These are phyloP conservation scores for Trichosporon sp. DNA, from an alignment of 1,284 basidiomycete genomes.

Conservation along the genomic window DNA sequence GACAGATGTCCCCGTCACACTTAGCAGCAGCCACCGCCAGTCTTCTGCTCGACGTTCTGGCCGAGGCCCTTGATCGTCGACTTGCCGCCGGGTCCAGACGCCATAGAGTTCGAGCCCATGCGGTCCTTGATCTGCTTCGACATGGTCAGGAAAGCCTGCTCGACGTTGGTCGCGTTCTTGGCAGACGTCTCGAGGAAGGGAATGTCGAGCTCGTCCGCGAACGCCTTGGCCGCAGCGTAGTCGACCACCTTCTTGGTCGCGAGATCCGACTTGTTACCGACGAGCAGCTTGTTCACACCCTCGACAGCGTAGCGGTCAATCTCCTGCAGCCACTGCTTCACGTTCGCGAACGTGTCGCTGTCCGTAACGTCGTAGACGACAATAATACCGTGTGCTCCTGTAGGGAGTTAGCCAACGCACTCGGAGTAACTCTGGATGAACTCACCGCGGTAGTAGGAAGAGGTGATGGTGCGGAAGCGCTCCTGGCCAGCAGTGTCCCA, in stretches of 20 bases:
- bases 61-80: conserved; percentile 58
- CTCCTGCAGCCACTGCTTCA: conserved; percentile 99
- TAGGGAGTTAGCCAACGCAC: not conserved
- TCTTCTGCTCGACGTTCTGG: conserved; percentile 69
- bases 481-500: conserved; percentile 99
- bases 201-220: conserved; percentile 90
- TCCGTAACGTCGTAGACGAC: conserved; percentile 99
- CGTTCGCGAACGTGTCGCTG: conserved; percentile 81
- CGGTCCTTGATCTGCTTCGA: conserved; percentile 98
- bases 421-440: not conserved
- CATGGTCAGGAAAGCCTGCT: conserved; percentile 99
- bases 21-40: conserved; percentile 70
- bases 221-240: conserved; percentile 95
- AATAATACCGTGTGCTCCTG: conserved; percentile 90
- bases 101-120: conserved; percentile 53
- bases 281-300: conserved; percentile 95
- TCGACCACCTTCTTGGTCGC: conserved; percentile 99
- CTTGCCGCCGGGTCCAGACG: conserved; percentile 51
- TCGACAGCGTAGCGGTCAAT: conserved; percentile 99
- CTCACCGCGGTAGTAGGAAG: conserved; percentile 77
- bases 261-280: conserved; percentile 97
- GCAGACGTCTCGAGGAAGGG: conserved; percentile 99
- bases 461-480: conserved; percentile 95
- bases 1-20: conserved; percentile 7
- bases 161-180: conserved; percentile 97